These are phyloP conservation scores for Pezicula neosporulosa DNA, from an alignment of 2,329 filamentous ascomycete genomes.

Conservation along the genomic window DNA sequence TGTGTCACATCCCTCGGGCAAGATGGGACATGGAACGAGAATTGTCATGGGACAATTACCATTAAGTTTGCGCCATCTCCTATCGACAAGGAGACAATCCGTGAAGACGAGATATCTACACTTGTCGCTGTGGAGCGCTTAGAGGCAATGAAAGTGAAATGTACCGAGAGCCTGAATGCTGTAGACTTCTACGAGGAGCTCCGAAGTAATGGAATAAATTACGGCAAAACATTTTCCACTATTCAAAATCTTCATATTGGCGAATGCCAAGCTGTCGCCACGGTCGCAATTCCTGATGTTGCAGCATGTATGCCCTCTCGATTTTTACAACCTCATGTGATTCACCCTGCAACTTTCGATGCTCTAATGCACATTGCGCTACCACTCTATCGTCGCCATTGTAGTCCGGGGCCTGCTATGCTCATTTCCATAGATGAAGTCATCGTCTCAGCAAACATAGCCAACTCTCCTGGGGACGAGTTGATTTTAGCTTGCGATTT, in stretches of 20 bases:
- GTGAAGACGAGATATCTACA: background rate
- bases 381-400: conserved; percentile 20
- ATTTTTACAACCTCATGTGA: conserved; percentile 27
- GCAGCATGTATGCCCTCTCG: conserved; percentile 27
- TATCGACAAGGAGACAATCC: background rate
- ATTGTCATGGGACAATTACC: background rate
- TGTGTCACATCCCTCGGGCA: no score
- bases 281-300: conserved; percentile 19
- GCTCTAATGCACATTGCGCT: conserved; percentile 29
- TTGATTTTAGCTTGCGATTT: conserved; percentile 16
- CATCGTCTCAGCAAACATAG: conserved; percentile 27
- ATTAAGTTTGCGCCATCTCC: background rate
- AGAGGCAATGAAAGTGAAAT: background rate
- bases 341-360: conserved; percentile 33
- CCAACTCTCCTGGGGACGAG: conserved; percentile 10
- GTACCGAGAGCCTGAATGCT: conserved; percentile 7
- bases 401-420: conserved; percentile 20
- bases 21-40: background rate
- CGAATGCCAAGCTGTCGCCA: background rate
- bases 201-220: conserved; percentile 12
- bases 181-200: conserved; percentile 15
- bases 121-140: background rate
- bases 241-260: background rate
- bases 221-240: conserved; percentile 1
- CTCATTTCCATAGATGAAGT: conserved; percentile 29